Evolutionary conservation across 108 stramenopile species (phyloP), one percentile per base, ranked within the genome.

Genomic region (Schizochytrium sp.): DNA sequence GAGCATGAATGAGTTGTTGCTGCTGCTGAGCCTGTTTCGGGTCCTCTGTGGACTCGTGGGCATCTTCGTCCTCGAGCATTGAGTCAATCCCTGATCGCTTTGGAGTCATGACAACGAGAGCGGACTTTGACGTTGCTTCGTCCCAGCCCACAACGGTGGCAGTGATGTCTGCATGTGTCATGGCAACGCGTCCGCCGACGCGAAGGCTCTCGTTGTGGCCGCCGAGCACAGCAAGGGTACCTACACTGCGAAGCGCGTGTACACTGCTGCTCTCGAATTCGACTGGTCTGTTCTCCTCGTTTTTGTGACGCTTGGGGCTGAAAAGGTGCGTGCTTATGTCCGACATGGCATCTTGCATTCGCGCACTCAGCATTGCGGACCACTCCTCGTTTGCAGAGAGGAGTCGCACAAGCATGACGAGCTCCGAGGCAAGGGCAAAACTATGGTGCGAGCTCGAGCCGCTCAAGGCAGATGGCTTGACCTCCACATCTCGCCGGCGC

Each of bases 161-260:
- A 12, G 76, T 83, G 5, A 83, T 83, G 51, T 83, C 76, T 21
- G 76, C 76, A 83, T 83, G 76, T 25, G 76, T 83, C 76, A 83
- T 83, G n/a, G 76, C 76, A 6, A 83, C 76, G 45, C 76, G 45
- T 6, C 76, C 76, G n/a, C 76, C 76, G 12, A 83, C 51, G n/a
- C 76, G 76, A 23, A 83, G 76, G 51, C 76, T 83, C 51, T 83
- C 76, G 25, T 12, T 83, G 76, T 83, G 76, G 2, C 76, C 76
- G 6, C 76, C 76, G 12, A 83, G 51, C n/a, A 83, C 76, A 10
- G 76, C 76, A 12, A 83, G 28, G 4, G 76, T 83, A 34, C 76
- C 76, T 8, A 83, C 51, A 45, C 76, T 83, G 45, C 76, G 45
- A 12, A 83, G 76, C n/a, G 76, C 76, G 28, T 83, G 76, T 6